phyloP scores from a whole-genome alignment of 306 rosid genomes.

The Geum urbanum region DNA sequence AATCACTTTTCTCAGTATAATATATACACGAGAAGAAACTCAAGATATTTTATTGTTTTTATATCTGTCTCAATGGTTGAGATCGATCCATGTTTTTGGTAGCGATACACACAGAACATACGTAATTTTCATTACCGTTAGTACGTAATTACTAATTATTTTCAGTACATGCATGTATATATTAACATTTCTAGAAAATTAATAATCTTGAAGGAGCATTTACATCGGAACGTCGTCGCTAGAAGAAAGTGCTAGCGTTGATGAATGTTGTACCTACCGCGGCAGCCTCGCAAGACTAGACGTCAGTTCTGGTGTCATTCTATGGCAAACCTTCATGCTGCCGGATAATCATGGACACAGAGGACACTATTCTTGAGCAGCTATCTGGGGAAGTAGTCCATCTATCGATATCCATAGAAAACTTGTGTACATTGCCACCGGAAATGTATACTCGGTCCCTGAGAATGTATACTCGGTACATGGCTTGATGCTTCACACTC shows the following conservation, averaged over 20 bases:
- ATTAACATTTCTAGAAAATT: too few relatives aligned
- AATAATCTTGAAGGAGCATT: conserved; percentile 32
- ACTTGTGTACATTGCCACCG: conserved; percentile 46
- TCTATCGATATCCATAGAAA: conserved; percentile 43
- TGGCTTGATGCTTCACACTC: conserved; percentile 39
- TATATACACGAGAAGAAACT: too few relatives aligned
- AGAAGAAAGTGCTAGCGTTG: conserved; percentile 32
- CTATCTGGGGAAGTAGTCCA: conserved; percentile 75
- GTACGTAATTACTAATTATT: too few relatives aligned
- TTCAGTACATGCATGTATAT: too few relatives aligned
- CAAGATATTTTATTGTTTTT: too few relatives aligned
- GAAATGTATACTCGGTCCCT: conserved; percentile 55
- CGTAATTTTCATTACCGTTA: too few relatives aligned
- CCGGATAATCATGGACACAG: conserved; percentile 50
- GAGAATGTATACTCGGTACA: too few relatives aligned
- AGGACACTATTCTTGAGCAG: conserved; percentile 54
- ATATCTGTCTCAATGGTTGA: too few relatives aligned
- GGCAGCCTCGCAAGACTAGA: conserved; percentile 48
- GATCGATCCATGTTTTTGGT: too few relatives aligned
- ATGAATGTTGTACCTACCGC: conserved; percentile 52
- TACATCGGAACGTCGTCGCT: conserved; percentile 38
- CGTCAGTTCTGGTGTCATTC: conserved; percentile 26
- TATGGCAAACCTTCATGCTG: conserved; percentile 54
- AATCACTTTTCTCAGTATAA: too few relatives aligned
- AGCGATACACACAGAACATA: too few relatives aligned